Conservation (phyloP, 164 flowering plant genomes). For the Euptelea pleiosperma region DNA sequence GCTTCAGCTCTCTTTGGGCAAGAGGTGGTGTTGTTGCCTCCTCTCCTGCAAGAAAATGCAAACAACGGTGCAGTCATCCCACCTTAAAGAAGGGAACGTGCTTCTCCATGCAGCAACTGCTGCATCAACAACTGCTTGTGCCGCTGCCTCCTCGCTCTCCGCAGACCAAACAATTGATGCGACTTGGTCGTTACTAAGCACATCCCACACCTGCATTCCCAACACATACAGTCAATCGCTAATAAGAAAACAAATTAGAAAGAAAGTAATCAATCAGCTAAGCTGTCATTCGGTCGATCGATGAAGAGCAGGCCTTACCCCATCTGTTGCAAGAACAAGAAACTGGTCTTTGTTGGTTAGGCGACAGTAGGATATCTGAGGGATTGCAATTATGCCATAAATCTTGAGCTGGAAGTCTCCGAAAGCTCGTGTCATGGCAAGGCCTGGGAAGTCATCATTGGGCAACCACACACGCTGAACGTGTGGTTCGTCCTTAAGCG, state of each 20-base stretch:
- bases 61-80: conserved; percentile 69
- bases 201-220: conserved; percentile 40
- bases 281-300: background rate
- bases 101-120: conserved; percentile 53
- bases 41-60: conserved; percentile 60
- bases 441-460: conserved; percentile 55
- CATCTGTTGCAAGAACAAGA: conserved; percentile 76
- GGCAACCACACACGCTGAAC: conserved; percentile 83
- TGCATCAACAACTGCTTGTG: conserved; percentile 59
- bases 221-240: too few relatives aligned
- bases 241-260: background rate
- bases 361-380: conserved; percentile 49
- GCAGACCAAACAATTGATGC: conserved; percentile 47
- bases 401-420: conserved; percentile 73
- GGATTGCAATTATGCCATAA: conserved; percentile 60
- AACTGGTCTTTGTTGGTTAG: conserved; percentile 53
- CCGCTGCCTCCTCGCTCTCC: conserved; percentile 43
- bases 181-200: conserved; percentile 60
- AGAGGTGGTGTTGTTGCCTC: conserved; percentile 5
- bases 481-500: conserved; percentile 53
- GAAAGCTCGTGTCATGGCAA: conserved; percentile 82
- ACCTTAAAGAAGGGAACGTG: conserved; percentile 49
- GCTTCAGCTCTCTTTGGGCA: too few relatives aligned
- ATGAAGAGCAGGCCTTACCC: conserved; percentile 38
- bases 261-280: too few relatives aligned